These are phyloP conservation scores for Abrus pulchellus DNA, from an alignment of 306 rosid genomes.

Conservation along the genomic window DNA sequence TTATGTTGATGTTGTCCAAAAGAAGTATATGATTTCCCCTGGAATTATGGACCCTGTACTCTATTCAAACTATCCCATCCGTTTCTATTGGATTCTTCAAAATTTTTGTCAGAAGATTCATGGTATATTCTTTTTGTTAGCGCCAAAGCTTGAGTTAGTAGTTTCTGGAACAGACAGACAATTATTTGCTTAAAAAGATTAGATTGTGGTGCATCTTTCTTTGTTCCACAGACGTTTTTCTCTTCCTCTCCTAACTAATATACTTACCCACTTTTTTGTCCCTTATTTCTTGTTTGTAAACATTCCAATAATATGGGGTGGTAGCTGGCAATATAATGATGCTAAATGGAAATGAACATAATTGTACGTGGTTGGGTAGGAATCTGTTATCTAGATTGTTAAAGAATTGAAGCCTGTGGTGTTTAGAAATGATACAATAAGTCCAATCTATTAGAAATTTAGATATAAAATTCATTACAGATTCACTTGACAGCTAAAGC, in stretches of 20 bases:
- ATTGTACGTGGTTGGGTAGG: not conserved
- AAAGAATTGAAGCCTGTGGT: conserved; percentile 17
- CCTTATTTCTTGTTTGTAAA: conserved; percentile 1
- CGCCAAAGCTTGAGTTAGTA: not conserved
- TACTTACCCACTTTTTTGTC: not conserved
- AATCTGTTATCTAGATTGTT: not conserved
- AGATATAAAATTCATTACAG: not conserved
- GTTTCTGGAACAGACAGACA: not conserved
- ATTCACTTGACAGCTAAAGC: conserved; percentile 10
- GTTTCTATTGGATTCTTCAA: not conserved
- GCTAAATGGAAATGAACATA: conserved; percentile 1
- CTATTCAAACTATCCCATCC: not conserved
- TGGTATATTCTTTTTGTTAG: conserved; percentile 4
- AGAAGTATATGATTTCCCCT: not conserved
- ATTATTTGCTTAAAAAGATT: not conserved
- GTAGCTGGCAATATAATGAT: conserved; percentile 25
- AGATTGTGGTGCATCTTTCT: not conserved
- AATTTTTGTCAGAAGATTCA: not conserved
- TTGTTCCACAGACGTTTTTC: not conserved
- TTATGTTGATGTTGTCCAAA: not conserved
- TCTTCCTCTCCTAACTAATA: not conserved
- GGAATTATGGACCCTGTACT: not conserved
- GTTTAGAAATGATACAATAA: conserved; percentile 20
- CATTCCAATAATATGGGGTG: conserved; percentile 15
- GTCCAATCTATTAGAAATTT: conserved; percentile 7